Conservation (phyloP, 495 filamentous ascomycete species). For the Darksidea phi region DNA sequence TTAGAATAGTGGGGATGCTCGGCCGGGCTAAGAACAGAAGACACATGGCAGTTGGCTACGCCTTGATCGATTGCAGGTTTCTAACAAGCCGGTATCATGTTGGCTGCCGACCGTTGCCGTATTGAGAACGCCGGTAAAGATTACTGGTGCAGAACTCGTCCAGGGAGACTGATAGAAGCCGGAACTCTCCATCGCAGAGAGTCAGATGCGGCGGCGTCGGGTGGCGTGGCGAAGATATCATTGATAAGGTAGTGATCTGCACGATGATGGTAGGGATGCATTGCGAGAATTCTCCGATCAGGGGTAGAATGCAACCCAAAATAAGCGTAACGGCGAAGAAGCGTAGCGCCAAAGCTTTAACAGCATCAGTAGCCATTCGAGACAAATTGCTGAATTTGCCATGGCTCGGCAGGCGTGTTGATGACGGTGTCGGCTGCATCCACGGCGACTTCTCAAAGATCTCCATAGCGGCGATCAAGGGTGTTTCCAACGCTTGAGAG, state of each 20-base stretch:
- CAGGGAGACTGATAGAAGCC: slow-evolving; percentile 4
- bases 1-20: slow-evolving; percentile 3
- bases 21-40: background rate
- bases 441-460: too few relatives aligned
- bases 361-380: background rate
- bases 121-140: slow-evolving; percentile 4
- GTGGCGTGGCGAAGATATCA: background rate
- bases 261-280: background rate
- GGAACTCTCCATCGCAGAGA: slow-evolving; percentile 2
- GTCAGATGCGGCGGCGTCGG: background rate
- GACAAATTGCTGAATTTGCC: background rate
- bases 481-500: too few relatives aligned
- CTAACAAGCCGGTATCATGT: background rate
- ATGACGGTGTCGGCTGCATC: too few relatives aligned
- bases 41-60: background rate
- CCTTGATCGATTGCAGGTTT: background rate
- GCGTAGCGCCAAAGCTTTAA: slow-evolving; percentile 18
- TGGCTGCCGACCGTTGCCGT: slow-evolving; percentile 1
- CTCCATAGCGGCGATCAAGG: too few relatives aligned
- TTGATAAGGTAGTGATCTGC: slow-evolving; percentile 16
- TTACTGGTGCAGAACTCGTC: background rate
- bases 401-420: background rate
- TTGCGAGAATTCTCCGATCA: slow-evolving; percentile 20
- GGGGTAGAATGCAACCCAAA: slow-evolving; percentile 8
- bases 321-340: slow-evolving; percentile 17